Conservation (phyloP, 768 basidiomycete species). For the Phlebiopsis flavidoalba region DNA sequence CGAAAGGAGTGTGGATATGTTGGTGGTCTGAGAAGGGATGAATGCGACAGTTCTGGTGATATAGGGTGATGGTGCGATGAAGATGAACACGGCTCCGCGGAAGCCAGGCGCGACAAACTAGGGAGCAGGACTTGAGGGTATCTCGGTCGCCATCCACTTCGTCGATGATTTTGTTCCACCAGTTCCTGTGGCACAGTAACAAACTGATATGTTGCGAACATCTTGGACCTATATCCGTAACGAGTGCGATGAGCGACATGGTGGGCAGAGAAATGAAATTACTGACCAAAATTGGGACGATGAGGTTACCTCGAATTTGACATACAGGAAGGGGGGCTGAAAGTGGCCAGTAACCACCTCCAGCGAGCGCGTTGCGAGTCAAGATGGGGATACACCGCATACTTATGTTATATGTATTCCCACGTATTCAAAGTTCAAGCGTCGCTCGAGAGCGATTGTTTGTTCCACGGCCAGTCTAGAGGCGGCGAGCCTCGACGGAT, state of each 20-base stretch:
- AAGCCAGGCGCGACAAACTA: slow-evolving; percentile 10
- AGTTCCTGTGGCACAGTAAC: slow-evolving; percentile 18
- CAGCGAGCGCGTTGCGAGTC: background rate
- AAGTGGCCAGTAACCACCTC: background rate
- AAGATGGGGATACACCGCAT: background rate
- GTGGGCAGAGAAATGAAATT: background rate
- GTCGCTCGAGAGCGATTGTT: background rate
- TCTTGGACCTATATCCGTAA: background rate
- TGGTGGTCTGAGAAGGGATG: slow-evolving; percentile 4
- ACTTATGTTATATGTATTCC: background rate
- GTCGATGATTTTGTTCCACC: slow-evolving; percentile 14
- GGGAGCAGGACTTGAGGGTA: slow-evolving; percentile 12
- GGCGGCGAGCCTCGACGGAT: background rate
- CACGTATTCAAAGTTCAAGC: background rate
- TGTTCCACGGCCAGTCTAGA: background rate
- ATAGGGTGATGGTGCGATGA: slow-evolving; percentile 7
- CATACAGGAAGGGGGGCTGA: background rate
- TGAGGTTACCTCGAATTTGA: background rate
- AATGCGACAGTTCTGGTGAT: slow-evolving; percentile 11
- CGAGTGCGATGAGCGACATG: too few relatives aligned
- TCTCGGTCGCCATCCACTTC: slow-evolving; percentile 9
- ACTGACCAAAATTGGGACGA: background rate
- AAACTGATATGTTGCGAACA: background rate
- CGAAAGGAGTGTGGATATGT: background rate
- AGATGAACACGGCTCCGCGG: slow-evolving; percentile 9